Evolutionary conservation across 2,329 filamentous ascomycete species (phyloP), one percentile per base, ranked within the genome.

Genomic region (Microascus cirrosus): DNA sequence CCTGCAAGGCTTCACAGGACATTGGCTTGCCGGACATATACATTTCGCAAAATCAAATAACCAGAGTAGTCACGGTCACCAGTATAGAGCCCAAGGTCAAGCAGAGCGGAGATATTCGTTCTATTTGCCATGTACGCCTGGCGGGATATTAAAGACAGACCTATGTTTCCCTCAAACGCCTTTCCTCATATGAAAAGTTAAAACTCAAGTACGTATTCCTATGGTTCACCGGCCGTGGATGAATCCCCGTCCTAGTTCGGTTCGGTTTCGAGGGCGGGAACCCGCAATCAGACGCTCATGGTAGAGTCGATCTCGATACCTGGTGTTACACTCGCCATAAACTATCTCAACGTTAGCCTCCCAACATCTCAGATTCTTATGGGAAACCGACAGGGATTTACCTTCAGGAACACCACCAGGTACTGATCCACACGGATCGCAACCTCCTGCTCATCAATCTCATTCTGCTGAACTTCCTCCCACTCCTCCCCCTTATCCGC

Each of bases 221-320:
- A 42, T 42, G 18, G 13, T 42, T 3, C 3, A 5, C 36, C 20
- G 35, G 6, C 8, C 28, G 28, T 32, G 4, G 28, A 32, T 8
- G 28, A 32, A 32, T 32, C 28, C 8, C 8, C 28, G 28, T 32
- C 8, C 28, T 32, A 8, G 28, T 32, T 32, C 28, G 28, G 28
- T 4, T 32, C 28, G 28, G 28, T 8, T 4, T 32, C 4, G 28
- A 12, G 36, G 4, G 18, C 36, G 20, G n/a, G 45, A n/a, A 24
- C 39, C 39, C 15, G 13, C 15, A 22, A 48, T 78, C 77, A 96
- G 45, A 96, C 86, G 6, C 90, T 89, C 91, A 96, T 96, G 1
- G 93, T 97, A 71, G 95, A 96, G 70, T 97, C 93, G 71, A 96
- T 90, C 74, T 97, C 93, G 71, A 99, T 97, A 54, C 92, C 92